These are phyloP conservation scores for Irpex sp. DNA, from an alignment of 1,284 basidiomycete species.

Conservation along the genomic window DNA sequence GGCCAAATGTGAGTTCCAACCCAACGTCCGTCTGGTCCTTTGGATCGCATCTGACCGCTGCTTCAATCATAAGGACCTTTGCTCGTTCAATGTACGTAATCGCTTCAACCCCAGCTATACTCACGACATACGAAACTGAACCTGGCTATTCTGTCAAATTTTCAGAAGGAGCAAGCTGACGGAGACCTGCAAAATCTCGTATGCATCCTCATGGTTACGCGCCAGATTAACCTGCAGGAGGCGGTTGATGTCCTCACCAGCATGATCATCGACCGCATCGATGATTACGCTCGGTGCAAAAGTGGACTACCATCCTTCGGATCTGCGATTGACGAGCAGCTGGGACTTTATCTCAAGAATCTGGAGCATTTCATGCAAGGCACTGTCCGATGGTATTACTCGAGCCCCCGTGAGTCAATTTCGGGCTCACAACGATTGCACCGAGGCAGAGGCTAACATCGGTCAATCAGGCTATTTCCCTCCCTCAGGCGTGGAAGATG, in stretches of 20 bases:
- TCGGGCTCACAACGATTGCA: neutral
- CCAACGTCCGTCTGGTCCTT: neutral
- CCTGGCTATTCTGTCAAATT: neutral
- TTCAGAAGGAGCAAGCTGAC: neutral
- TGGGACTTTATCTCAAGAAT: slow-evolving; percentile 35
- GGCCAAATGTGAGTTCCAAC: neutral
- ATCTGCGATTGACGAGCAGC: slow-evolving; percentile 33
- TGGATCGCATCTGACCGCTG: neutral
- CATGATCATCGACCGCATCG: neutral
- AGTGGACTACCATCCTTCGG: slow-evolving; percentile 17
- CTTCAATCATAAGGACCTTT: neutral
- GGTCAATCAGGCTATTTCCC: neutral
- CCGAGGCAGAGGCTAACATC: neutral
- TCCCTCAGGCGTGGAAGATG: neutral
- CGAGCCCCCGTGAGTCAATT: neutral
- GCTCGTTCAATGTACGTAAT: neutral
- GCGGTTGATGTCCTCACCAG: neutral
- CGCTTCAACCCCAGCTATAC: neutral
- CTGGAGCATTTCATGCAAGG: slow-evolving; percentile 47
- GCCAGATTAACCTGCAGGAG: neutral
- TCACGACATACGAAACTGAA: neutral
- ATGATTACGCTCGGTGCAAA: neutral
- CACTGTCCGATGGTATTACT: slow-evolving; percentile 37
- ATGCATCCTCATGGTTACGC: neutral
- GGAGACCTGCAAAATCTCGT: neutral